A percentile compares a stretch with the other conserved stretches of the same genome.
phyloP scores from a whole-genome alignment of 371 early-diverging fungal species.

The Mortierella sp. region DNA sequence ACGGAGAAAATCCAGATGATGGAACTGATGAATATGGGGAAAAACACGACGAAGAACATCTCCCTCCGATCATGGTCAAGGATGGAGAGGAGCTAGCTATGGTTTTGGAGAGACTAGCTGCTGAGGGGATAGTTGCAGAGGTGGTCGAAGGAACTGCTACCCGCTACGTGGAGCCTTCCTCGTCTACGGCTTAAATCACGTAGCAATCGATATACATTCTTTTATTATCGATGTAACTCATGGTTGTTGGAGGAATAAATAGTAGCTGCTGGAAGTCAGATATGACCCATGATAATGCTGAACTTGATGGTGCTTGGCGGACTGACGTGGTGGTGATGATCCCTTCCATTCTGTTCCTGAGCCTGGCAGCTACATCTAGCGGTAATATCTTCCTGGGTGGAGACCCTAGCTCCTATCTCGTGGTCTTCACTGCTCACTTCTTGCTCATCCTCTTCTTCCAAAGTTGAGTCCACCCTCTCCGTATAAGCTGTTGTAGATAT shows the following conservation, averaged over 20 bases:
- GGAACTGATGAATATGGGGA: too few relatives aligned
- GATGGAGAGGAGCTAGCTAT: too few relatives aligned
- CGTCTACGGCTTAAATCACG: too few relatives aligned
- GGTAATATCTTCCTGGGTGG: background rate
- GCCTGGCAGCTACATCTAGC: constrained; percentile 20
- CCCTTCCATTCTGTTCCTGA: background rate
- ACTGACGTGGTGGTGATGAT: constrained; percentile 23
- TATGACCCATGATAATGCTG: constrained; percentile 38
- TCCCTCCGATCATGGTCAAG: too few relatives aligned
- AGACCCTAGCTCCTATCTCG: background rate
- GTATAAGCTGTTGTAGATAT: background rate
- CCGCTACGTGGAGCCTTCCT: too few relatives aligned
- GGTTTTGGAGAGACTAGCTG: too few relatives aligned
- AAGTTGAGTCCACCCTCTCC: background rate
- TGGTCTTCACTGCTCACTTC: background rate
- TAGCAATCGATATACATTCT: background rate
- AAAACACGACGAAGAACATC: too few relatives aligned
- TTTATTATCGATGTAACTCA: too few relatives aligned
- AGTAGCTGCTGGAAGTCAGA: constrained; percentile 1
- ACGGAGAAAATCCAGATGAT: too few relatives aligned
- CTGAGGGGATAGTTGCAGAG: too few relatives aligned
- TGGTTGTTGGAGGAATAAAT: background rate
- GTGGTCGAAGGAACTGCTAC: too few relatives aligned
- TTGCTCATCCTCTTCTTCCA: background rate
- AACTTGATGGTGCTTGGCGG: constrained; percentile 11